Conservation (phyloP, 2,329 filamentous ascomycete species). For the Lithohypha guttulata region DNA sequence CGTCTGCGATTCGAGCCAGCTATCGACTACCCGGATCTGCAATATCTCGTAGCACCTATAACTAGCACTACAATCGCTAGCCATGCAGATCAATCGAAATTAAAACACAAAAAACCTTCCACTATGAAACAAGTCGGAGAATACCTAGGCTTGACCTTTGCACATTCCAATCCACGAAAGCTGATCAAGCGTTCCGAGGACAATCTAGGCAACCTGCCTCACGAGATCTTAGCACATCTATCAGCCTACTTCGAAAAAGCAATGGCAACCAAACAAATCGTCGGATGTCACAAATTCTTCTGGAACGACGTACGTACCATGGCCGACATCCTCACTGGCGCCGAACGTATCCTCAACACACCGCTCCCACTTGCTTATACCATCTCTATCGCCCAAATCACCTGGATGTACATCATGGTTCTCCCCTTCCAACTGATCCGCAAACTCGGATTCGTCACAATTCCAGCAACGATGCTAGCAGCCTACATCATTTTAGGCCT, state of each 20-base stretch:
- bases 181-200: constrained; percentile 60
- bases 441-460: constrained; percentile 59
- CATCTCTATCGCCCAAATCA: constrained; percentile 77
- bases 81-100: constrained; percentile 35
- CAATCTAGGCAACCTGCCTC: constrained; percentile 70
- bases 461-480: constrained; percentile 60
- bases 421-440: constrained; percentile 69
- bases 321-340: constrained; percentile 61
- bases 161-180: constrained; percentile 67
- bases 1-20: constrained; percentile 75
- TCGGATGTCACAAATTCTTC: constrained; percentile 28
- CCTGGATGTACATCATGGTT: constrained; percentile 70
- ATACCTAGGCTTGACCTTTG: constrained; percentile 66
- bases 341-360: constrained; percentile 70
- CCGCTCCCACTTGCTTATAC: constrained; percentile 73
- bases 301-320: constrained; percentile 52
- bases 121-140: constrained; percentile 57
- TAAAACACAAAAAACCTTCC: constrained; percentile 33
- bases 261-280: constrained; percentile 26
- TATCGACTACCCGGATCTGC: constrained; percentile 63
- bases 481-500: constrained; percentile 78
- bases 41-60: constrained; percentile 58
- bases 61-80: constrained; percentile 61
- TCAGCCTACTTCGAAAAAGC: constrained; percentile 53
- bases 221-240: constrained; percentile 68